Evolutionary conservation across 75 land plant species (phyloP).

Genomic region (Isoetes taiwanensis): DNA sequence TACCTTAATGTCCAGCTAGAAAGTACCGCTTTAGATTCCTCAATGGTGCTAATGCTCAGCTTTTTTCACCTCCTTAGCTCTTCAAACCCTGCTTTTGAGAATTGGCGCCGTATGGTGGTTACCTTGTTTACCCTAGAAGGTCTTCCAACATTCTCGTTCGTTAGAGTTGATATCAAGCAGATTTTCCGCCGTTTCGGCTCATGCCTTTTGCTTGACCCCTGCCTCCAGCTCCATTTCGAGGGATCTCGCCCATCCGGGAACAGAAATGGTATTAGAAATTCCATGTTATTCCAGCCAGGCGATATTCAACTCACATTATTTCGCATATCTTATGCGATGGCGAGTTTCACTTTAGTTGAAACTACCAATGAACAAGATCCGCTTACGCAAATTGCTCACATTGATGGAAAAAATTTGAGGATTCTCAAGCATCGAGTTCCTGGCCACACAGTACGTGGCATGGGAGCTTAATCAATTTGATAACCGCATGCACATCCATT

Average conservation of each 20-base stretch:
- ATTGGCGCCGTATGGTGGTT: slow-evolving; percentile 14
- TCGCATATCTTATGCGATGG: neutral
- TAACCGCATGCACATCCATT: slow-evolving; percentile 20
- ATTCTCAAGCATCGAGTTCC: neutral
- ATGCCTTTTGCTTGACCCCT: slow-evolving; percentile 6
- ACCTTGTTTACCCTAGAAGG: neutral
- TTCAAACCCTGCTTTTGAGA: neutral
- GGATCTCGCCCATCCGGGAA: neutral
- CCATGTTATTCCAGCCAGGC: too few relatives aligned
- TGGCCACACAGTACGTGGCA: neutral
- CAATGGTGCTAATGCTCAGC: slow-evolving; percentile 9
- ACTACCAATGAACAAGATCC: neutral
- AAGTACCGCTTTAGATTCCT: slow-evolving; percentile 10
- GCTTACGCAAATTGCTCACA: neutral
- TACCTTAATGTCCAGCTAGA: neutral
- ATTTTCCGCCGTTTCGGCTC: neutral
- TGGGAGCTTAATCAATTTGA: slow-evolving; percentile 10
- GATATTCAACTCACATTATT: too few relatives aligned
- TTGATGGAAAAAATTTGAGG: neutral
- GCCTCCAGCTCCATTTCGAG: neutral
- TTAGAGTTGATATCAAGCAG: slow-evolving; percentile 3
- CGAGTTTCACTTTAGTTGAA: too few relatives aligned
- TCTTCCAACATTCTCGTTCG: neutral
- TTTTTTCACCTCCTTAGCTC: slow-evolving; percentile 5
- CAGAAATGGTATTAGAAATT: too few relatives aligned